Evolutionary conservation across 2,329 filamentous ascomycete genomes (phyloP), one percentile per base, ranked within the genome.

Genomic region (Monosporascus sp.): DNA sequence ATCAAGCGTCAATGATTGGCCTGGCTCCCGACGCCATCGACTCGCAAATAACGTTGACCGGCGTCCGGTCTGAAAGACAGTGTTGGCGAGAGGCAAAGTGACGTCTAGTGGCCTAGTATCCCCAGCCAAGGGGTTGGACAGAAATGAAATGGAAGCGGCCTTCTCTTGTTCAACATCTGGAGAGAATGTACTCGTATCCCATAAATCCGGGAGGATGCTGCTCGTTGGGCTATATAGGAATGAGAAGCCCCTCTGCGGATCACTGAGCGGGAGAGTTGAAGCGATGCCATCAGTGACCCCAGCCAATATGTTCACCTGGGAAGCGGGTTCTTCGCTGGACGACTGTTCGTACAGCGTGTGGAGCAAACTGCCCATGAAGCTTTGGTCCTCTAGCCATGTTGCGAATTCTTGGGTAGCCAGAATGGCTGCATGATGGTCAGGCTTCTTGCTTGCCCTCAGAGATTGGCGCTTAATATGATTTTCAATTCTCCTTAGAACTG

Each of bases 31-130:
- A 31, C 57, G 51, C 77, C 76, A 80, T 52, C 59, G 68, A 53
- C 69, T 74, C 2, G 73, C 71, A 28, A 79, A 64, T 7, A 89
- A 69, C 1, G 84, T 88, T 2, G 85, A 85, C 1, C 74, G 73
- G 26, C 74, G 76, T 46, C 84, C 87, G 55, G 86, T 93, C 40
- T 85, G 81, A 64, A 94, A 94, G 7, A 91, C 73, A 0, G 90
- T 95, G 63, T 91, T 89, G 41, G 89, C 86, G 26, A 94, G 72
- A 2, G 89, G 89, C 2, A 92, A 54, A 6, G 77, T 82, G 51
- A 79, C 68, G 3, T 69, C 66, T 3, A 73, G 58, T 5, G 55
- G 54, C 37, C 55, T 56, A 1, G 52, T 56, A 31, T 62, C 54
- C 5, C 54, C 49, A 7, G 54, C 47, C 22, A 66, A 45, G 9